Conservation (phyloP, 225 moss, liverwort and hornwort genomes). For the Thuidium tamariscinum region DNA sequence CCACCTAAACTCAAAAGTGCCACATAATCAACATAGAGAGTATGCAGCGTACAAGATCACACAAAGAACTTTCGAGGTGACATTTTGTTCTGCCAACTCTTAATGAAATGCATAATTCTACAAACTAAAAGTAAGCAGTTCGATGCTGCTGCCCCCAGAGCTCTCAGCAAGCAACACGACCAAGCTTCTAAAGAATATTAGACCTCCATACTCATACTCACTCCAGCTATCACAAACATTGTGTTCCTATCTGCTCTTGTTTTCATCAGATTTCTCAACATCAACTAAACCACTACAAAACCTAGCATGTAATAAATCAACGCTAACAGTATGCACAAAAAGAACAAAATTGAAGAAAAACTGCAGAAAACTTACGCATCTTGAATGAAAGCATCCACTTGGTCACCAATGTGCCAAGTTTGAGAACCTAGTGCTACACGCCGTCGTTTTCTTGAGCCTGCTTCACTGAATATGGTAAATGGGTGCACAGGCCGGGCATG, state of each 20-base stretch:
- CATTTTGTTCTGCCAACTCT: background rate
- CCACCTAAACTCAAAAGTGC: conserved; percentile 35
- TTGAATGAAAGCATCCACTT: conserved; percentile 83
- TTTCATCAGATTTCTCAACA: background rate
- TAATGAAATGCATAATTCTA: background rate
- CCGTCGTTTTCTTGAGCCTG: conserved; percentile 67
- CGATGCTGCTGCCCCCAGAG: background rate
- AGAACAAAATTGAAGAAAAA: background rate
- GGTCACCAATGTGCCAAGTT: conserved; percentile 63
- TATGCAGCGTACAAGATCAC: background rate
- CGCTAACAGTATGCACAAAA: background rate
- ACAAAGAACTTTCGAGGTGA: background rate
- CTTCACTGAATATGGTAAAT: conserved; percentile 45
- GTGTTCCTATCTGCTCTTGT: background rate
- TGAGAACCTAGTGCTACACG: conserved; percentile 61
- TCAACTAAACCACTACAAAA: background rate
- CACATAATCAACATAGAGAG: background rate
- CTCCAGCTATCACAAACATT: background rate
- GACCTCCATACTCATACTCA: background rate
- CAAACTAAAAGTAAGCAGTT: background rate
- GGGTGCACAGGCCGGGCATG: conserved; percentile 70
- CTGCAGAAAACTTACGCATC: conserved; percentile 54
- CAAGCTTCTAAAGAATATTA: background rate
- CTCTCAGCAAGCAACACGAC: background rate
- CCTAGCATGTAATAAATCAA: background rate